These are phyloP conservation scores for Xanthoconium stramineum DNA, from an alignment of 768 basidiomycete species.

Conservation along the genomic window DNA sequence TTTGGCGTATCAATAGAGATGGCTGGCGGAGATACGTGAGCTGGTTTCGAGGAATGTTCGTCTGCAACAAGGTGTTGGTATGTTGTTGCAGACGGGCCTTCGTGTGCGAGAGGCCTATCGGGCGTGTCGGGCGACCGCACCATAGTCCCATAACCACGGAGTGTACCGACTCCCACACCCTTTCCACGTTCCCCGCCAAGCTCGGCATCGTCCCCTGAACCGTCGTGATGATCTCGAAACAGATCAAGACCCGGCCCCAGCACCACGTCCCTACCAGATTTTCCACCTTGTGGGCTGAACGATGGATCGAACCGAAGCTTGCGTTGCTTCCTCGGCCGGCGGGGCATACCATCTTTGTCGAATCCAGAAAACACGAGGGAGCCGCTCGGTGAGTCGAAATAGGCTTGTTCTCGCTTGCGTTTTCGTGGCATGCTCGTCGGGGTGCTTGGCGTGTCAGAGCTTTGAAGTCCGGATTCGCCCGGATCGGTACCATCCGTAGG, in stretches of 20 bases:
- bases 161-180: neutral
- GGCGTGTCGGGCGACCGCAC: slow-evolving; percentile 7
- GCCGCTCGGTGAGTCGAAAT: slow-evolving; percentile 26
- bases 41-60: neutral
- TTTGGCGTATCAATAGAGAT: neutral
- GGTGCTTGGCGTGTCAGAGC: slow-evolving; percentile 25
- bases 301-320: slow-evolving; percentile 27
- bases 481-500: neutral
- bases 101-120: neutral
- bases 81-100: neutral
- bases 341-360: slow-evolving; percentile 30
- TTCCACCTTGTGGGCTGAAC: slow-evolving; percentile 15
- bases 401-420: slow-evolving; percentile 28
- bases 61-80: neutral
- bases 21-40: neutral
- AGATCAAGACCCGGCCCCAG: neutral
- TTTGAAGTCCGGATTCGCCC: neutral
- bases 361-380: slow-evolving; percentile 28
- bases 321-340: slow-evolving; percentile 27
- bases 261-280: neutral
- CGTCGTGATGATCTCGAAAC: neutral
- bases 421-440: slow-evolving; percentile 21
- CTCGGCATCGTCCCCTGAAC: neutral
- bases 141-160: neutral
- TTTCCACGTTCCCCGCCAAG: neutral